A percentile compares a stretch with the other conserved stretches of the same genome.
These are phyloP conservation scores for Fraxinus nigra DNA, from an alignment of 305 asterid genomes.

Conservation along the genomic window DNA sequence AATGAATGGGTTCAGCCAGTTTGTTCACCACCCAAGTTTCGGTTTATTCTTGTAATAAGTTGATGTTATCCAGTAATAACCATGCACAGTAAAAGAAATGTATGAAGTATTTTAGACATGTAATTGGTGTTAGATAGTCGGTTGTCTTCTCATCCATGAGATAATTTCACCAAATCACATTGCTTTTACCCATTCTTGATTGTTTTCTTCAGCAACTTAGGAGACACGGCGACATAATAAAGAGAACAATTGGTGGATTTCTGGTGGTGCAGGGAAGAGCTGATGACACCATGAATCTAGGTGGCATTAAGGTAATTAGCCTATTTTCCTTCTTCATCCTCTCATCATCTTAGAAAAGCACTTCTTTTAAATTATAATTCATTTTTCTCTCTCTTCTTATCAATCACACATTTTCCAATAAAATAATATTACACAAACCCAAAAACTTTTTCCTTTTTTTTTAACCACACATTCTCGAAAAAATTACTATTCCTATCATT, in stretches of 20 bases:
- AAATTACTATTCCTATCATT: not conserved
- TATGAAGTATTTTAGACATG: not conserved
- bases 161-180: not conserved
- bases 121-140: not conserved
- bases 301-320: slow-evolving; percentile 77
- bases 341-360: not conserved
- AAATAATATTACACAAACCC: too few relatives aligned
- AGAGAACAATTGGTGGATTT: slow-evolving; percentile 76
- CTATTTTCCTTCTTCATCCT: not conserved
- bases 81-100: not conserved
- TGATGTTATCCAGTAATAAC: not conserved
- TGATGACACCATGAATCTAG: slow-evolving; percentile 97
- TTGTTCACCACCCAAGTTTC: slow-evolving; percentile 23
- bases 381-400: not conserved
- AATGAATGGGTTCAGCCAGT: slow-evolving; percentile 5
- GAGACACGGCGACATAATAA: slow-evolving; percentile 87
- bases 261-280: slow-evolving; percentile 78
- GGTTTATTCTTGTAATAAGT: not conserved
- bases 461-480: not conserved
- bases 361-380: not conserved
- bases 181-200: not conserved
- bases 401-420: too few relatives aligned
- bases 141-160: not conserved
- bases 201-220: slow-evolving; percentile 62
- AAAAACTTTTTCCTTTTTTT: too few relatives aligned